A percentile compares a stretch with the other conserved stretches of the same genome.
Evolutionary conservation across 164 flowering plant species (phyloP).

Genomic region (Pachysandra terminalis): DNA sequence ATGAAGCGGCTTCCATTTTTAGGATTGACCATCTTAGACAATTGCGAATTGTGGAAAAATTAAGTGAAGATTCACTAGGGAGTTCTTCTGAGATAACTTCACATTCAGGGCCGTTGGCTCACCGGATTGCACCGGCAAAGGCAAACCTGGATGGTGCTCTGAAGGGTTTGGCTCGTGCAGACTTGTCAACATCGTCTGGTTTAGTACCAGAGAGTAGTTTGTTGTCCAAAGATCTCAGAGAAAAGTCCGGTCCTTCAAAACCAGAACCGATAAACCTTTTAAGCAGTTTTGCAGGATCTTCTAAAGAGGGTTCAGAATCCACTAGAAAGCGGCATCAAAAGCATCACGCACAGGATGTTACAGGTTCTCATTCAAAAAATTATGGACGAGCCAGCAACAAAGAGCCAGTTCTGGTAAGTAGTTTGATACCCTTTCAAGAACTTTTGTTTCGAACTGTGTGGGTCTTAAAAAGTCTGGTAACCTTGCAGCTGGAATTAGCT

Average conservation of each 20-base stretch:
- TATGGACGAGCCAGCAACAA: conserved; percentile 49
- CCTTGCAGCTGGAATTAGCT: neutral
- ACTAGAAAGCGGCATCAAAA: conserved; percentile 39
- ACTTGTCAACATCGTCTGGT: conserved; percentile 52
- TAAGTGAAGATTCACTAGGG: conserved; percentile 39
- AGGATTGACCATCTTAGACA: conserved; percentile 94
- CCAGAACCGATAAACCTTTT: conserved; percentile 44
- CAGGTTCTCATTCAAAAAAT: conserved; percentile 39
- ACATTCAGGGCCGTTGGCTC: conserved; percentile 88
- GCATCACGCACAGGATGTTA: conserved; percentile 25
- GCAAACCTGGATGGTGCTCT: conserved; percentile 62
- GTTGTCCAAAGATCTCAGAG: conserved; percentile 54
- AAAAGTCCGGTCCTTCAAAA: conserved; percentile 47
- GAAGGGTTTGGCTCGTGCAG: conserved; percentile 56
- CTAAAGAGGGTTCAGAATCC: conserved; percentile 42
- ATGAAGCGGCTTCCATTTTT: conserved; percentile 94
- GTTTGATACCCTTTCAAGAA: neutral
- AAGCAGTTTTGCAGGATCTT: conserved; percentile 64
- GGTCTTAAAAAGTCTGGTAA: neutral
- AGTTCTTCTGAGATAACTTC: conserved; percentile 68
- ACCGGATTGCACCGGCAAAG: conserved; percentile 76
- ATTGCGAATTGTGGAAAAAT: conserved; percentile 55
- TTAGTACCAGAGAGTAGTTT: conserved; percentile 60
- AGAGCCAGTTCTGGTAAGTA: conserved; percentile 73
- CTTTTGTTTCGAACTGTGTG: neutral